Conservation (phyloP, 2,329 filamentous ascomycete species). For the Claviceps monticola region DNA sequence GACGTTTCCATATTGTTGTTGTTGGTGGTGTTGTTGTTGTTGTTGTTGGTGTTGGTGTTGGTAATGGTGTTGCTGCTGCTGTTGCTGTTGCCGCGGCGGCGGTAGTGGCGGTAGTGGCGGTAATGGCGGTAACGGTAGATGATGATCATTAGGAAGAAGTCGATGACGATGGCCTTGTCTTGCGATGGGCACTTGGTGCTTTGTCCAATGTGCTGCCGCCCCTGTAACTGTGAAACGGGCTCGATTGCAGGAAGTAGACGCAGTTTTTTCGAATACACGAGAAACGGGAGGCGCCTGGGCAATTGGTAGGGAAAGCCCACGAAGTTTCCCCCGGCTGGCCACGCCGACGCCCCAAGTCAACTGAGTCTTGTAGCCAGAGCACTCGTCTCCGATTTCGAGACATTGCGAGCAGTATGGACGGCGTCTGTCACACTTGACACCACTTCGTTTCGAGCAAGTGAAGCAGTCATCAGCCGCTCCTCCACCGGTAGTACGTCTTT, state of each 20-base stretch:
- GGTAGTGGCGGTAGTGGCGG: not conserved
- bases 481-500: slow-evolving; percentile 75
- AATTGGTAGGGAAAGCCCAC: slow-evolving; percentile 66
- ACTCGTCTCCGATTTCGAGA: slow-evolving; percentile 80
- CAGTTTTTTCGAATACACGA: slow-evolving; percentile 33
- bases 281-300: slow-evolving; percentile 45
- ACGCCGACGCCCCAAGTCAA: slow-evolving; percentile 95
- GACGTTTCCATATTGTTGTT: slow-evolving; percentile 14
- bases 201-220: slow-evolving; percentile 15
- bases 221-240: slow-evolving; percentile 29
- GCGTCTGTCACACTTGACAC: slow-evolving; percentile 72
- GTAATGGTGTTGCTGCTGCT: not conserved
- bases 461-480: slow-evolving; percentile 94
- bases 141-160: not conserved
- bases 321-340: slow-evolving; percentile 85
- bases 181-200: slow-evolving; percentile 19
- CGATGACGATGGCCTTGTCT: slow-evolving; percentile 7
- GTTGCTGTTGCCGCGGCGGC: not conserved
- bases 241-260: slow-evolving; percentile 25
- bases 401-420: slow-evolving; percentile 93
- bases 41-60: not conserved
- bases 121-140: not conserved
- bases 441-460: slow-evolving; percentile 67
- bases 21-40: not conserved
- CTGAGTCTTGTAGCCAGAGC: slow-evolving; percentile 91